Evolutionary conservation across 2,329 filamentous ascomycete species (phyloP), one percentile per base, ranked within the genome.

Genomic region (Pezicula radicicola): DNA sequence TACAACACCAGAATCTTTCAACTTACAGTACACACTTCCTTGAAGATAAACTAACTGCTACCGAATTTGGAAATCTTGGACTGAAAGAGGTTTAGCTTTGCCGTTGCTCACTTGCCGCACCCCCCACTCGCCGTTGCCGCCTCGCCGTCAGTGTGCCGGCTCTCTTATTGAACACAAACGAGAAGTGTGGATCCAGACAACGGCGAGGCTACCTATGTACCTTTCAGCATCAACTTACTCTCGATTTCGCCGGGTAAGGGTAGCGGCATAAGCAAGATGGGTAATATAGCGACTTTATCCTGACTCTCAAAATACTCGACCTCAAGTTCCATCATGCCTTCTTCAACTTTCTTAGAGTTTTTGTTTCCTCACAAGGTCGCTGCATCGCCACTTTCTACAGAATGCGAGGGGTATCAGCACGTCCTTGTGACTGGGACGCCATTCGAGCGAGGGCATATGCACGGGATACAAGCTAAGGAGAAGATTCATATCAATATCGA

Each of bases 401-500:
- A 16, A 19, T 19, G 19, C 4, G 37, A 18, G 15, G 37, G 37
- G 19, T 63, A 63, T 51, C 56, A 64, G 52, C 62, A 63, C 50
- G 51, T 64, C 28, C 56, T 63, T 15, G 55, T 52, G 4, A 30
- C 42, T 15, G 62, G 62, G 7, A 51, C 56, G 12, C 58, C 62
- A 4, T 62, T 60, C 46, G 58, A 61, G 3, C 62, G 62, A 18
- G 62, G 62, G 13, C 41, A 55, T 15, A 36, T 49, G 3, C 61
- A 63, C 30, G 62, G 60, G 21, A 43, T 46, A 15, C 58, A 64
- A 51, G 56, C 56, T 4, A 43, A 39, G 33, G 21, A 49, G 35
- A 64, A 64, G 44, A 54, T 63, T 42, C 53, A 50, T 21, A 48
- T 48, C 21, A 63, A 62, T 48, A 50, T 65, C 36, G 50, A 27